Evolutionary conservation across 768 basidiomycete species (phyloP), one percentile per base, ranked within the genome.

Genomic region (Gyrodon lividus): DNA sequence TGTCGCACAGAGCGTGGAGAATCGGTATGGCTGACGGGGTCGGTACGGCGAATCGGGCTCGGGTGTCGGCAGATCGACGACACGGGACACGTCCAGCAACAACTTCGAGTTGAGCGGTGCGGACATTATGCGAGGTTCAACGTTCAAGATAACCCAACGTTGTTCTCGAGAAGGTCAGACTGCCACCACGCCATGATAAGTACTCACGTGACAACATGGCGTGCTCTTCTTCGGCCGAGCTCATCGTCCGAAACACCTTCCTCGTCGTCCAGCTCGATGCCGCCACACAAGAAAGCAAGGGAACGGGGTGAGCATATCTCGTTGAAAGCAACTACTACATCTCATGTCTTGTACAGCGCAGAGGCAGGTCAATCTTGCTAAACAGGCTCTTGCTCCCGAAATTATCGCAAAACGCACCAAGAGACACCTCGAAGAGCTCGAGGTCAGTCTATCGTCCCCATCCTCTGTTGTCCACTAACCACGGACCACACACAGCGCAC

Each of bases 1-100:
- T 5, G 92, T 94, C 20, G 89, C 93, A 54, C 91, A 92, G 51
- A 91, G 74, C 14, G 91, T 93, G n/a, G 89, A 88, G 69, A 93
- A 92, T n/a, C 83, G 78, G 71, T 92, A 91, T 0, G 87, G 88
- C 67, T 83, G 83, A 52, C 89, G 78, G 20, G 79, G 71, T 40
- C 82, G 70, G 54, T 78, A 66, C 2, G 89, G 89, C 0, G 89
- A 86, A 52, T 91, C 89, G 24, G 89, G 86, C 58, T 89, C 89
- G 55, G 89, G 89, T 0, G 89, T 92, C 14, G 86, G 88, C 23
- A 91, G 73, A 56, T 87, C 83, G 63, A 83, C 74, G 23, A 60
- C 23, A 28, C 35, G 42, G 13, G 6, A 50, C 33, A 55, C 43
- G 50, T 57, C 37, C 43, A 51, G 47, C 16, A 34, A 38, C 41